phyloP scores from a whole-genome alignment of 2,329 filamentous ascomycete species.

The Malbranchea cinnamomea region DNA sequence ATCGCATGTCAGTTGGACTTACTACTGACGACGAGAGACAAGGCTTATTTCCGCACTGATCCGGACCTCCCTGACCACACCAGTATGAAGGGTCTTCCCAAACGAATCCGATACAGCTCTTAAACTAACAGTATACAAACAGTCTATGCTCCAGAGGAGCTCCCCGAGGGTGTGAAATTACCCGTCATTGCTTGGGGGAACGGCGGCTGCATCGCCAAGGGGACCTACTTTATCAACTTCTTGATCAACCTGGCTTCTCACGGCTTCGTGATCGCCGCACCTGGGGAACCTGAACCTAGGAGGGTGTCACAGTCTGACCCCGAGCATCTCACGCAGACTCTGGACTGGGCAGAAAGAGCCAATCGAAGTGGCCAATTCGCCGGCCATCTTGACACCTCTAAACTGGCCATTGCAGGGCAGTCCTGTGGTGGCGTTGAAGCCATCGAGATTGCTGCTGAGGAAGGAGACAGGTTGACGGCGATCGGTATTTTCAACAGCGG shows the following conservation, averaged over 20 bases:
- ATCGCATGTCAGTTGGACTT: not conserved
- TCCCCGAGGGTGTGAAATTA: too few relatives aligned
- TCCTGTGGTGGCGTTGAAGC: conserved; percentile 15
- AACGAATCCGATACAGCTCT: not conserved
- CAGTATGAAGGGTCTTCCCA: conserved; percentile 1
- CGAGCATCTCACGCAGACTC: conserved; percentile 14
- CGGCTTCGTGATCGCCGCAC: conserved; percentile 10
- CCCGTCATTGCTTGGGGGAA: conserved; percentile 13
- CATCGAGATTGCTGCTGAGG: conserved; percentile 14
- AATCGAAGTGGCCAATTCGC: conserved; percentile 9
- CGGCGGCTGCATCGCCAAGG: conserved; percentile 12
- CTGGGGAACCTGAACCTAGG: not conserved
- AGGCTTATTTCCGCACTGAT: conserved; percentile 6
- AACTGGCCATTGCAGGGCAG: too few relatives aligned
- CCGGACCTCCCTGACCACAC: conserved; percentile 11
- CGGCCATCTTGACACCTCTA: conserved; percentile 9
- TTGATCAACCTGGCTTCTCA: conserved; percentile 13
- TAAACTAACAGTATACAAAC: not conserved
- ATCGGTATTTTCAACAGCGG: conserved; percentile 10
- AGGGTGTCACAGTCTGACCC: not conserved
- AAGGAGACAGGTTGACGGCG: conserved; percentile 15
- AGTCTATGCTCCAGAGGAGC: conserved; percentile 11
- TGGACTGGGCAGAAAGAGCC: too few relatives aligned
- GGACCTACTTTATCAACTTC: conserved; percentile 12
- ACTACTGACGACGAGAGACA: not conserved